Evolutionary conservation across 2,329 filamentous ascomycete species (phyloP), one percentile per base, ranked within the genome.

Genomic region (Xylariaceae sp.): DNA sequence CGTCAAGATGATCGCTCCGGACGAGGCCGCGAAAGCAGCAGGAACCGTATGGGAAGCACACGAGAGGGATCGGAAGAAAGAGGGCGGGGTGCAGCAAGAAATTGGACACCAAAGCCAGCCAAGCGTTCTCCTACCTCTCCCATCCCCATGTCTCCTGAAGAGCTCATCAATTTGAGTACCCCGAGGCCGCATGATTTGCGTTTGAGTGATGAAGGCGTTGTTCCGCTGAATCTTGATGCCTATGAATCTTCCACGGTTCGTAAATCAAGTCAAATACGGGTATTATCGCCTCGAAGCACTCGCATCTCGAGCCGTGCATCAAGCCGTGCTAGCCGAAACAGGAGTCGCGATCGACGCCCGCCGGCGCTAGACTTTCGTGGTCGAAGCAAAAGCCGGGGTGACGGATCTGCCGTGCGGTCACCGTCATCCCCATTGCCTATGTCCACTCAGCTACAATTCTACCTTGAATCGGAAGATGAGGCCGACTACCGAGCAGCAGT

Each of bases 71-170:
- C 89, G 0, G 81, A 86, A 60, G 86, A 87, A 40, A 84, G 88
- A 53, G 88, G 88, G 18, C 81, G 88, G 57, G 79, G 79, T 21
- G 74, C 80, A 12, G 78, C 81, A 42, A 81, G 86, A 19, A 86
- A 85, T 59, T 90, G 68, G 57, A 73, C 78, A 53, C 72, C 87
- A 58, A 87, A 84, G 65, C 83, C 87, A 16, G 82, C 85, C 12
- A 95, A 96, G 71, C 80, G 88, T 19, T 96, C 92, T 1, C 92
- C 92, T 0, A 95, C 90, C 1, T 96, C 92, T 0, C 92, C 92
- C 0, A 80, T 96, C 1, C 90, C 92, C 2, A 96, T 96, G 92
- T 95, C 92, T 2, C 91, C 91, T 0, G 89, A 96, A 63, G 91
- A 96, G 64, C 68, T 89, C 55, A 82, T 84, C 65, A 85, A 81